Evolutionary conservation across 2,329 filamentous ascomycete species (phyloP), one percentile per base, ranked within the genome.

Genomic region (Fusarium mundagurra): DNA sequence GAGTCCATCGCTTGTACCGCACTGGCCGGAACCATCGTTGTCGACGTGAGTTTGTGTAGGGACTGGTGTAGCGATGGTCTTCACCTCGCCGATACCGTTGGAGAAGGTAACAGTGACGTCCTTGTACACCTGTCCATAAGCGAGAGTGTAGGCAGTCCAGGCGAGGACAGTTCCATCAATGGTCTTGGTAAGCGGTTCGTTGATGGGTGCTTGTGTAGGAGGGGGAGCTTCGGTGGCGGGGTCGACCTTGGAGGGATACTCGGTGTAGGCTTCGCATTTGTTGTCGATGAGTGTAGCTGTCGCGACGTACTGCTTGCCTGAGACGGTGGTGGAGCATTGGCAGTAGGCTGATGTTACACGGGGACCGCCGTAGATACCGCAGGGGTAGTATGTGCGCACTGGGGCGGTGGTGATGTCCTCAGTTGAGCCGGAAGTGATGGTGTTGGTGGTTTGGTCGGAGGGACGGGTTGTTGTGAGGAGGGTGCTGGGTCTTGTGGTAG

Each of bases 31-130:
- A 0, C 70, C 70, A 2, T 73, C 47, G 8, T 73, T 69, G 6
- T 73, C 64, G 10, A 72, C 59, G 9, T 50, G 48, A 2, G 67
- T 67, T 0, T 67, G 67, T 1, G 58, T 61, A 2, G 69, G 69
- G 0, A 64, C 48, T 6, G 69, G 69, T 1, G 69, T 72, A 7
- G 48, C 38, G 18, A 69, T 24, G 7, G 67, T 69, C 22, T 27
- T 51, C 1, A 47, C 38, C n/a, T 31, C 36, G 5, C 29, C 43
- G 8, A 61, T n/a, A 3, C 61, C 55, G 0, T 31, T 59, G 11
- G 55, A 59, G 16, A 31, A 29, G 0, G 65, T 68, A 3, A 41
- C 45, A 2, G 33, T 48, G 2, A 64, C 33, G 2, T 33, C 64
- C 8, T 34, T 58, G n/a, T 65, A 51, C 1, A 59, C 53, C 1